Conservation (phyloP, 306 rosid species). For the Citrullus colocynthis region DNA sequence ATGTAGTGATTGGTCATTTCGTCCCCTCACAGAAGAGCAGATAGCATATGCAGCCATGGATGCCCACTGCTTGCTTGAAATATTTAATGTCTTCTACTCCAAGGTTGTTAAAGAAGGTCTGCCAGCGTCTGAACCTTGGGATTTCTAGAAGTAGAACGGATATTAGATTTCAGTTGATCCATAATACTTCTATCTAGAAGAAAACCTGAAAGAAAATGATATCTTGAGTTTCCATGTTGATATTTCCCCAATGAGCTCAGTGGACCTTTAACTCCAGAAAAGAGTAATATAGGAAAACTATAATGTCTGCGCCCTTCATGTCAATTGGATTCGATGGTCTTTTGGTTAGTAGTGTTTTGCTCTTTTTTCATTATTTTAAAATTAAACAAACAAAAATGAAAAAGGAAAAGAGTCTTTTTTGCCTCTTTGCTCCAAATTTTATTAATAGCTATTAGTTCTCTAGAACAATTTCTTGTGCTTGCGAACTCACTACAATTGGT, state of each 20-base stretch:
- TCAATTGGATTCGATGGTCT: neutral
- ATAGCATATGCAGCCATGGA: slow-evolving; percentile 77
- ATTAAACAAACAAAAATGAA: neutral
- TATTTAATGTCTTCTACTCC: slow-evolving; percentile 52
- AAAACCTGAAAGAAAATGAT: neutral
- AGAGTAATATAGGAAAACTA: neutral
- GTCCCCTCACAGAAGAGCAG: slow-evolving; percentile 94
- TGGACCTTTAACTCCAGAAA: neutral
- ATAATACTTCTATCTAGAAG: neutral
- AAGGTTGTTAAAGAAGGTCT: slow-evolving; percentile 60
- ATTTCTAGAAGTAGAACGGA: neutral
- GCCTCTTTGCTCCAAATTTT: neutral
- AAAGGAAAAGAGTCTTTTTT: neutral
- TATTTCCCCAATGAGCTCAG: neutral
- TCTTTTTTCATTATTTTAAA: neutral
- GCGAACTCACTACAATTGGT: neutral
- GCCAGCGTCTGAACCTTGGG: slow-evolving; percentile 18
- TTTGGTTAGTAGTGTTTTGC: neutral
- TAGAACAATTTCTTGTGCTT: neutral
- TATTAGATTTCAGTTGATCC: slow-evolving; percentile 2
- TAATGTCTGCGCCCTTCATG: neutral
- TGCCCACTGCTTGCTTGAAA: slow-evolving; percentile 86
- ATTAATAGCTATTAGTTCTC: neutral
- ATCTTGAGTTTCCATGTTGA: neutral
- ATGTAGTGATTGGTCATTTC: slow-evolving; percentile 96